phyloP scores from a whole-genome alignment of 768 basidiomycete genomes.

The Chlorophyllum brunneum region DNA sequence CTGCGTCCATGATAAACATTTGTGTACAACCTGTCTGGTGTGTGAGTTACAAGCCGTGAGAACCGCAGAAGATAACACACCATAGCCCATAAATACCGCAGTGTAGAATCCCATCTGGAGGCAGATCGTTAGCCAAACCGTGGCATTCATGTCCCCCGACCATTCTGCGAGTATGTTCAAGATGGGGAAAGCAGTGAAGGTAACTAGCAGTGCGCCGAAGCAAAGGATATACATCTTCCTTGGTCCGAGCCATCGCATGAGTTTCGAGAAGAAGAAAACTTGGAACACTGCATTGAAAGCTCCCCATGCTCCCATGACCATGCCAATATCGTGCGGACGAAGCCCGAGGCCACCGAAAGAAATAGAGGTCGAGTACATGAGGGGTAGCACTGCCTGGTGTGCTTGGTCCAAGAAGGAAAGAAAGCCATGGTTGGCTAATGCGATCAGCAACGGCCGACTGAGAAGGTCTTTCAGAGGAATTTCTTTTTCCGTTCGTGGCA shows the following conservation, averaged over 20 bases:
- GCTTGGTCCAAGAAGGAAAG: constrained; percentile 27
- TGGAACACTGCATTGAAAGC: constrained; percentile 51
- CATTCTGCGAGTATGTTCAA: constrained; percentile 4
- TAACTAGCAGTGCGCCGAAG: constrained; percentile 11
- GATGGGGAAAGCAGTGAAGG: constrained; percentile 15
- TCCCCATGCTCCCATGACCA: constrained; percentile 46
- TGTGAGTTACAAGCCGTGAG: too few relatives aligned
- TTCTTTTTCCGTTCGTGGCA: constrained; percentile 9
- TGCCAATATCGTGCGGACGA: constrained; percentile 47
- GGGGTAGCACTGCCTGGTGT: constrained; percentile 25
- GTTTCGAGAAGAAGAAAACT: constrained; percentile 39
- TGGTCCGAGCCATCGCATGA: constrained; percentile 45
- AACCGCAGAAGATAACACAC: too few relatives aligned
- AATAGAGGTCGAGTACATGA: constrained; percentile 45
- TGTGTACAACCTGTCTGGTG: constrained; percentile 13
- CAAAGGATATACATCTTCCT: constrained; percentile 36
- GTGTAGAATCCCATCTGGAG: constrained; percentile 7
- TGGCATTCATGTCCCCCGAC: background rate
- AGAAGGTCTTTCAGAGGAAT: constrained; percentile 20
- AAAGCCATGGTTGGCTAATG: constrained; percentile 23
- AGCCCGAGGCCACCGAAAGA: constrained; percentile 53
- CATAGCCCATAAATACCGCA: constrained; percentile 8
- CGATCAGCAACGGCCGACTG: constrained; percentile 20
- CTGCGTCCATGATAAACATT: constrained; percentile 8
- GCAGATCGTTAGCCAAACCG: constrained; percentile 1